These are phyloP conservation scores for Podila epicladia DNA, from an alignment of 192 early-diverging fungal species.

Conservation along the genomic window DNA sequence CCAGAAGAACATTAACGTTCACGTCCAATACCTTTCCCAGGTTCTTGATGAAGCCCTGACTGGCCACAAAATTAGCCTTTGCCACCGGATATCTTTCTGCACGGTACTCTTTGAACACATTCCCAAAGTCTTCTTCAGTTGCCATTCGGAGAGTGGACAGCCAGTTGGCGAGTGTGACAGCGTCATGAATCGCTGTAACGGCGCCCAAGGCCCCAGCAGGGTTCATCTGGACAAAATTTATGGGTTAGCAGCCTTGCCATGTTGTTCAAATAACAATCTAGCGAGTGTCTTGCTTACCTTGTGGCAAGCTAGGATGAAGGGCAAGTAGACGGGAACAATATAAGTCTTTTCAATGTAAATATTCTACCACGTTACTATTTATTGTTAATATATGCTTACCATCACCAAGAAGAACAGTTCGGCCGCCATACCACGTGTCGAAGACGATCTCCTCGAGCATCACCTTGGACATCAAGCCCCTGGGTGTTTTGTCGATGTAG, in stretches of 20 bases:
- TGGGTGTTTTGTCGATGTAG: constrained; percentile 8
- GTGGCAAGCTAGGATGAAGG: too few species aligned
- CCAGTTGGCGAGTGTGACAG: neutral
- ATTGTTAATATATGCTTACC: too few species aligned
- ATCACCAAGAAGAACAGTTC: neutral
- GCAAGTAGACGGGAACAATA: too few species aligned
- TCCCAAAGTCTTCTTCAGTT: neutral
- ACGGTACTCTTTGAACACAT: neutral
- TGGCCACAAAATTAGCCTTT: neutral
- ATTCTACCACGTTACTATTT: too few species aligned
- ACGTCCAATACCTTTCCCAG: neutral
- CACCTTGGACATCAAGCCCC: constrained; percentile 16
- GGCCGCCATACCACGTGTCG: too few species aligned
- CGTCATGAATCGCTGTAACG: neutral
- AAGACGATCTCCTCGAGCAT: constrained; percentile 2
- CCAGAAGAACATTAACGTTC: too few species aligned
- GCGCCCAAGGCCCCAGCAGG: neutral
- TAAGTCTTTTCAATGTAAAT: too few species aligned
- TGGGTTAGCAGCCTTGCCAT: too few species aligned
- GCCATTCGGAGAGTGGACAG: neutral
- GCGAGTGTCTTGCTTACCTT: too few species aligned
- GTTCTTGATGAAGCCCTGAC: neutral
- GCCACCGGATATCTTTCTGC: neutral
- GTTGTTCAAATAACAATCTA: too few species aligned
- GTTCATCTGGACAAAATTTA: too few species aligned